A percentile compares a stretch with the other conserved stretches of the same genome.
phyloP scores from a whole-genome alignment of 176 grass and related monocot species.

The Zizania latifolia region DNA sequence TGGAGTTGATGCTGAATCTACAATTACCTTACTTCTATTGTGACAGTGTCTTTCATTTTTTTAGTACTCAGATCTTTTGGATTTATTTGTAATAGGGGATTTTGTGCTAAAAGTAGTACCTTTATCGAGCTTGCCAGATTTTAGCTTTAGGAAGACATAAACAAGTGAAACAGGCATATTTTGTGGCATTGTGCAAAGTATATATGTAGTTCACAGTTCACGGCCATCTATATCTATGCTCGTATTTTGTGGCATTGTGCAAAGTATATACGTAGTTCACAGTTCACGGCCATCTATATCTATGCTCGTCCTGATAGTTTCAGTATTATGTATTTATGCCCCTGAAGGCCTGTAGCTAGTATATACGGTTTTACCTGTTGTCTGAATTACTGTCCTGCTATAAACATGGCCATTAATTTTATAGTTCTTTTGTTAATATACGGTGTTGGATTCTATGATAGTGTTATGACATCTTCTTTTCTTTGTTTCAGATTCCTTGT shows the following conservation, averaged over 20 bases:
- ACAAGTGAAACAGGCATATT: neutral
- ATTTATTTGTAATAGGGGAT: neutral
- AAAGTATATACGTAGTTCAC: neutral
- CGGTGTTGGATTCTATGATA: neutral
- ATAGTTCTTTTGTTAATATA: slow-evolving; percentile 13
- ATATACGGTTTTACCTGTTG: neutral
- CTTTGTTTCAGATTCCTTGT: slow-evolving; percentile 66
- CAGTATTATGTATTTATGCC: neutral
- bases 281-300: neutral
- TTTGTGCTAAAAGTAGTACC: neutral
- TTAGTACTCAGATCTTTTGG: neutral
- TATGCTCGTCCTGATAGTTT: neutral
- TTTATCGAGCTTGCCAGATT: neutral
- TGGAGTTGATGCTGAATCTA: neutral
- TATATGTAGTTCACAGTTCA: neutral
- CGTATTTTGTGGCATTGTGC: too few relatives aligned
- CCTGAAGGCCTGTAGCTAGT: neutral
- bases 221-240: neutral
- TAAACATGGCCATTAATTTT: neutral
- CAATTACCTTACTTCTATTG: neutral
- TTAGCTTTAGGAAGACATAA: neutral
- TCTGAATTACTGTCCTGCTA: neutral
- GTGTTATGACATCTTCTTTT: neutral
- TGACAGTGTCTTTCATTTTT: neutral
- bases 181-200: slow-evolving; percentile 2